Conservation (phyloP, 2,329 filamentous ascomycete species). For the Fusarium sp. region DNA sequence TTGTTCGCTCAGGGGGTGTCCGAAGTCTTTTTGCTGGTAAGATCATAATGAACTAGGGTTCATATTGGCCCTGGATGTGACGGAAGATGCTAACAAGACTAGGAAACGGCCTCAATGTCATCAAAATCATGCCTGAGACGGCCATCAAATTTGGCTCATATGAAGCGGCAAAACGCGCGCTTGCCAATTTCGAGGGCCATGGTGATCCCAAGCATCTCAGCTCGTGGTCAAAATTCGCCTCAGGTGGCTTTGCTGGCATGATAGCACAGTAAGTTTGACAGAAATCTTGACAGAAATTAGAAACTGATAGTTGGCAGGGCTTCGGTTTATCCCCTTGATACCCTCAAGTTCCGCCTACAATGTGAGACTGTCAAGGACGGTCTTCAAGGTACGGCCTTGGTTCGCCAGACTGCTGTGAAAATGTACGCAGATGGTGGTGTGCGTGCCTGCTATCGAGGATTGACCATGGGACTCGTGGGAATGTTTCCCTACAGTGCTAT, state of each 20-base stretch:
- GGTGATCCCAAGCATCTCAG: slow-evolving; percentile 82
- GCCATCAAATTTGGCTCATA: slow-evolving; percentile 99
- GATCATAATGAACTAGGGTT: slow-evolving; percentile 38
- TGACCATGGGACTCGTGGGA: slow-evolving; percentile 92
- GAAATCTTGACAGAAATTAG: not conserved
- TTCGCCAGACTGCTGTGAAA: slow-evolving; percentile 83
- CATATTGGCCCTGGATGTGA: not conserved
- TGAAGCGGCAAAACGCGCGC: slow-evolving; percentile 89
- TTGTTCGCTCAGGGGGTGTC: slow-evolving; percentile 88
- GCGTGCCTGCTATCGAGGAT: slow-evolving; percentile 84
- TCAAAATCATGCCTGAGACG: slow-evolving; percentile 99
- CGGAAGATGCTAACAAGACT: slow-evolving; percentile 17
- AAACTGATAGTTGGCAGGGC: slow-evolving; percentile 62
- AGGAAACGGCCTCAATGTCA: slow-evolving; percentile 96
- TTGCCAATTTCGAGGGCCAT: slow-evolving; percentile 89
- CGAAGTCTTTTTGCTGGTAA: slow-evolving; percentile 92
- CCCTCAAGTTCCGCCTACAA: slow-evolving; percentile 84
- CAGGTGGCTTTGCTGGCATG: slow-evolving; percentile 92
- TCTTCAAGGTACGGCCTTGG: slow-evolving; percentile 82
- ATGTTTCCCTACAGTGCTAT: slow-evolving; percentile 99
- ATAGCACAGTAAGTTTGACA: slow-evolving; percentile 80
- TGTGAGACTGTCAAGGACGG: slow-evolving; percentile 92
- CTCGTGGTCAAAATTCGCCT: slow-evolving; percentile 86
- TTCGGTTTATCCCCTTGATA: slow-evolving; percentile 93
- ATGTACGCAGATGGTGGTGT: slow-evolving; percentile 84